Evolutionary conservation across 169 alveolate genomes (phyloP).

Genomic region (Cryptosporidium felis): DNA sequence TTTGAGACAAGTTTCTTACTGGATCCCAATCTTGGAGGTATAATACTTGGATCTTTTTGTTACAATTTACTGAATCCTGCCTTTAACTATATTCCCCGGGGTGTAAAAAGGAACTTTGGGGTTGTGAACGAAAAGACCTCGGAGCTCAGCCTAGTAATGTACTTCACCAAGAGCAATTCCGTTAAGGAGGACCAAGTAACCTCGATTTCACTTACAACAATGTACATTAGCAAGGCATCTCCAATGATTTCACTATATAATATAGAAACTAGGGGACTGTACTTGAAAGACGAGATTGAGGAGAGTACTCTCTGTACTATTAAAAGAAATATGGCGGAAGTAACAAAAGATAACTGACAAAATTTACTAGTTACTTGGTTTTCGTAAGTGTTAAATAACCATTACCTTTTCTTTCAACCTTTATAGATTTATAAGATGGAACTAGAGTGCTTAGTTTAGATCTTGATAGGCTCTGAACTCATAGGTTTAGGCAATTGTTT

Average conservation of each 20-base stretch:
- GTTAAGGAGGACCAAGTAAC: neutral
- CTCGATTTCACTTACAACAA: slow-evolving; percentile 21
- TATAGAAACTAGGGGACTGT: neutral
- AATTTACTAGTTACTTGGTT: too few relatives aligned
- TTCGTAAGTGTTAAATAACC: too few relatives aligned
- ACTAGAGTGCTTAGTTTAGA: too few relatives aligned
- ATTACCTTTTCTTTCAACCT: too few relatives aligned
- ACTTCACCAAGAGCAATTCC: neutral
- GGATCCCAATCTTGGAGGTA: neutral
- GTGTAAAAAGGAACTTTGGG: neutral
- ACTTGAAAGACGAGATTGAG: neutral
- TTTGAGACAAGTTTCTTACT: neutral
- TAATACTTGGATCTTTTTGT: slow-evolving; percentile 31
- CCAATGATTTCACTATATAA: slow-evolving; percentile 32
- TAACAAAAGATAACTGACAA: slow-evolving; percentile 30
- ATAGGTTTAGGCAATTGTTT: slow-evolving; percentile 47
- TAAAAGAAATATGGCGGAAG: slow-evolving; percentile 41
- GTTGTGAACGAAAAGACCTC: neutral
- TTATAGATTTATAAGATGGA: too few relatives aligned
- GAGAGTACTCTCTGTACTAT: slow-evolving; percentile 31
- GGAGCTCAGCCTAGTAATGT: slow-evolving; percentile 24
- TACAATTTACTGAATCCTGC: slow-evolving; percentile 36
- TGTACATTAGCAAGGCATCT: slow-evolving; percentile 53
- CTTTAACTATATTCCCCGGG: slow-evolving; percentile 4
- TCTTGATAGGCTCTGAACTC: too few relatives aligned